Base-by-base conservation (phyloP, 345 rosid genomes). In the Ceriops zippeliana region DNA sequence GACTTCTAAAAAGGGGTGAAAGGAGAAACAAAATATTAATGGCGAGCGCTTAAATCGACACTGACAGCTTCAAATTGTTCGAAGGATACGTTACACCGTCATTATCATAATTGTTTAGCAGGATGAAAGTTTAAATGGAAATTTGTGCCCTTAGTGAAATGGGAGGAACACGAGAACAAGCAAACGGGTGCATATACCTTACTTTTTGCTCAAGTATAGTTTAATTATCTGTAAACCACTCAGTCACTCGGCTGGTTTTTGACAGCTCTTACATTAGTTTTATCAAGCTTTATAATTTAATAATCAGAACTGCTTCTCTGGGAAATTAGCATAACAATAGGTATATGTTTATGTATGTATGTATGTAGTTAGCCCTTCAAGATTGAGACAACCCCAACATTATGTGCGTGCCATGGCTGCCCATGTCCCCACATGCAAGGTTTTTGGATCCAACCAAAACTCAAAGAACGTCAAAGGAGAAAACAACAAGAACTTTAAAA, bases 161-260 rank as follows among this genome's bases (percentile, higher is more conserved):
- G 86, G 80, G 82, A 58, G 86, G 70, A 82, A 78, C 83, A 82
- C 86, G 71, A 82, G 79, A 77, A 69, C 80, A 77, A 75, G 83
- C 87, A 78, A 80, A 83, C 68, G 72, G 70, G 35, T 75, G 69
- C 78, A 58, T 37, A 30, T 70, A 80, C 34, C 49, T 42, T 17
- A 1, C 5, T 42, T 42, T 38, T 13, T 13, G 49, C 49, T 42
- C 0, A 42, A 42, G 15, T 13, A 2, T 42, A 13, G 49, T 42
- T 42, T 13, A 42, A 42, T 42, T 42, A 42, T 42, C 17, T 42
- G 49, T 15, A 42, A 42, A 13, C 49, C 2, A 3, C 49, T 13
- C 49, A 13, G 15, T 42, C 17, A 42, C 49, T 11, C 5, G 0
- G 17, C 49, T 42, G 17, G 49, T 42, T 13, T 42, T 42, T 42